Base-by-base conservation (phyloP, 225 moss, liverwort and hornwort genomes). In the Bryoerythrophyllum caledonicum region DNA sequence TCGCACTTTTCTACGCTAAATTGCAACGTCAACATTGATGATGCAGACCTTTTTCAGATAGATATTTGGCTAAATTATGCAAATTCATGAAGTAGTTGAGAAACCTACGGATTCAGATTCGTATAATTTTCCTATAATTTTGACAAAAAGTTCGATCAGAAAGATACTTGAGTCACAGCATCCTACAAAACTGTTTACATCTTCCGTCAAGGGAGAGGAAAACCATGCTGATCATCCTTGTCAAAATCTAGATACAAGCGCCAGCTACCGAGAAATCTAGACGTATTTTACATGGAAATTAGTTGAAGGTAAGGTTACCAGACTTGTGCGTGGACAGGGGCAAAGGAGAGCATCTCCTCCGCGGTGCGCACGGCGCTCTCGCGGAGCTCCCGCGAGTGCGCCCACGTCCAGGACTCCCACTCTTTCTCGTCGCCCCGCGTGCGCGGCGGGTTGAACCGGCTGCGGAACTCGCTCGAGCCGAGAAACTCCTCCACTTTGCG, bases 401-500 rank as follows among this genome's bases (percentile, higher is more conserved):
- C 85, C 60, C 74, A 30, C 12, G 82, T 85, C 88, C 88, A 88
- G 55, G 79, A 79, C 4, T 74, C 81, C 88, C 88, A 88, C 37
- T 88, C 88, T 48, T 65, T 52, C 77, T 77, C 71, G 40, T 88
- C 88, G 1, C 76, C 70, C 10, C 48, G 28, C 0, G 85, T 77
- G 59, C 81, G 78, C 2, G 88, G 88, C 38, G 88, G 88, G 76
- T 83, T 88, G 70, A 81, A 88, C 48, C 81, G 81, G 52, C 52
- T 83, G 7, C 88, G 83, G 27, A 78, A 88, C 76, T 88, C 88
- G 34, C 83, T 88, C 8, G 88, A 88, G 46, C 88, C 88, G 53
- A 83, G 38, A 23, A 72, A 85, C n/a, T 85, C 74, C 23, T 88
- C 88, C 67, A 88, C 88, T 63, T 83, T 88, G 0, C 76, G 70